Percentiles rank a stretch among this genome's conserved stretches.
phyloP scores from a whole-genome alignment of 495 filamentous ascomycete species.

The Ascobolus immersus region DNA sequence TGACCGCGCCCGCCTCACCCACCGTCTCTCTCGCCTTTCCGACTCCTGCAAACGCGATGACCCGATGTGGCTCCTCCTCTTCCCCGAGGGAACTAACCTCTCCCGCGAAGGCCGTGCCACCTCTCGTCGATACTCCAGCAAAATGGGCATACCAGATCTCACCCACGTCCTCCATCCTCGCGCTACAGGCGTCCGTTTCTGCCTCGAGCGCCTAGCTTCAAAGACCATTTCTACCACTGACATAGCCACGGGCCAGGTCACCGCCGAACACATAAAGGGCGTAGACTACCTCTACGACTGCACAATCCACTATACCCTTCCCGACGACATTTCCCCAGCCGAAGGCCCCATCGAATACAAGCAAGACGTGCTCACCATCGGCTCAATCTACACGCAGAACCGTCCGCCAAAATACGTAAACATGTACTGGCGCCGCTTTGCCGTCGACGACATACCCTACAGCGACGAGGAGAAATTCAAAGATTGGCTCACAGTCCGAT shows the following conservation, averaged over 20 bases:
- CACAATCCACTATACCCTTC: constrained; percentile 58
- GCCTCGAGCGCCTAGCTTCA: constrained; percentile 45
- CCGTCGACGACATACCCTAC: constrained; percentile 37
- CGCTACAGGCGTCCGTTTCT: constrained; percentile 51
- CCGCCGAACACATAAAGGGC: constrained; percentile 34
- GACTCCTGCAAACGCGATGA: constrained; percentile 27
- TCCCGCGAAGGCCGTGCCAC: constrained; percentile 33
- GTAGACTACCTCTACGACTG: constrained; percentile 68
- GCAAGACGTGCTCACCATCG: constrained; percentile 49
- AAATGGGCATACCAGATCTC: constrained; percentile 37
- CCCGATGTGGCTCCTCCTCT: constrained; percentile 71
- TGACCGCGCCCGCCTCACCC: constrained; percentile 41
- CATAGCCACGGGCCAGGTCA: no score
- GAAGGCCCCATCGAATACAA: constrained; percentile 44
- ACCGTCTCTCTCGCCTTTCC: constrained; percentile 44
- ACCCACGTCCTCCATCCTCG: constrained; percentile 45
- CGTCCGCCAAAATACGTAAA: constrained; percentile 61
- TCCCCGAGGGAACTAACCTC: constrained; percentile 62
- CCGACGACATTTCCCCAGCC: no score
- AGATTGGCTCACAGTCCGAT: constrained; percentile 45
- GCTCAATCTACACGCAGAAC: constrained; percentile 48
- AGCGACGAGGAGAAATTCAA: constrained; percentile 37
- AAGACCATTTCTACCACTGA: no score
- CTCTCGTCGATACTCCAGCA: constrained; percentile 45
- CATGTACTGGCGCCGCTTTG: constrained; percentile 60